Evolutionary conservation across 352 stramenopile genomes (phyloP).

Genomic region (Thalassiosira delicatula): DNA sequence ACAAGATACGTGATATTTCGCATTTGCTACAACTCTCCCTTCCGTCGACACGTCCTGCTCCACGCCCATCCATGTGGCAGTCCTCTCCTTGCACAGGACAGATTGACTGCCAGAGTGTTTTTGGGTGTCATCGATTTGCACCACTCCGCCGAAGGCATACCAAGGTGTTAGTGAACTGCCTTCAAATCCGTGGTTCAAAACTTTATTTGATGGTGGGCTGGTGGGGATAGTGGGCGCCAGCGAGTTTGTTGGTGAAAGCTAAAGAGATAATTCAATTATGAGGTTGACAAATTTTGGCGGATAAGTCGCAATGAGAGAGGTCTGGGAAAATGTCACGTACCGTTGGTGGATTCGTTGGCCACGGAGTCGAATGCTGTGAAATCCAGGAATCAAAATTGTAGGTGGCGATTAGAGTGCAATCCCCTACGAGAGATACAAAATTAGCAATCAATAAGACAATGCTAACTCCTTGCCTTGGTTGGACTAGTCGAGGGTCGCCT

Average conservation of each 20-base stretch:
- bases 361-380: too few relatives aligned
- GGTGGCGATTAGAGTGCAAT: too few relatives aligned
- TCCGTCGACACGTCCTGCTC: constrained; percentile 19
- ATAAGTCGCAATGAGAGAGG: too few relatives aligned
- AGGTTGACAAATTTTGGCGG: too few relatives aligned
- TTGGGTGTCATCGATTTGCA: constrained; percentile 23
- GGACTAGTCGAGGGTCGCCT: too few relatives aligned
- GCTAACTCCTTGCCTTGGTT: too few relatives aligned
- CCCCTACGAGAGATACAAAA: too few relatives aligned
- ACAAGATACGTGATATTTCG: constrained; percentile 29
- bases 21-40: constrained; percentile 12
- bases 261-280: too few relatives aligned
- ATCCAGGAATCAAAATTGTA: too few relatives aligned
- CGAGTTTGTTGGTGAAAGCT: constrained; percentile 1
- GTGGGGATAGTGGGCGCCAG: background rate
- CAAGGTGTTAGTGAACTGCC: background rate
- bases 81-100: constrained; percentile 31
- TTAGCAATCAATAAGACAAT: too few relatives aligned
- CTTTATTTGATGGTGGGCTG: background rate
- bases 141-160: background rate
- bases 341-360: too few relatives aligned
- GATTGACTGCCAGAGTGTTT: constrained; percentile 35
- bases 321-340: too few relatives aligned
- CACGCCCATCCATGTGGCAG: constrained; percentile 16
- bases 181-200: background rate